Percentiles rank a stretch among this genome's conserved stretches.
Conservation (phyloP, 805 yeast species). For the Nakazawaea populi region DNA sequence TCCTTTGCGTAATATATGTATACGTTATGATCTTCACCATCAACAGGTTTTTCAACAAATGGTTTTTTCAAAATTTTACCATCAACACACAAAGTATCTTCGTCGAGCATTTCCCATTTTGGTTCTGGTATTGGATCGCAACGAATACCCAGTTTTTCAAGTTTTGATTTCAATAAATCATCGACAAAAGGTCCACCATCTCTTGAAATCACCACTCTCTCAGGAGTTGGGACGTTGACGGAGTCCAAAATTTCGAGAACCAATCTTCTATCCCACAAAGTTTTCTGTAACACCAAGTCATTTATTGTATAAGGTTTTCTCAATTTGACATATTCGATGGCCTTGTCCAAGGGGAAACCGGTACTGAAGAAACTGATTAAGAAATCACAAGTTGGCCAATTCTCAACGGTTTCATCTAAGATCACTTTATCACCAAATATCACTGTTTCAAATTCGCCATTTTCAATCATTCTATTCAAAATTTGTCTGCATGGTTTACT, state of each 20-base stretch:
- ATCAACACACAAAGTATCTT: slow-evolving; percentile 72
- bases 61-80: slow-evolving; percentile 78
- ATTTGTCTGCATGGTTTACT: slow-evolving; percentile 94
- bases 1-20: slow-evolving; percentile 83
- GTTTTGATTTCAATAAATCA: slow-evolving; percentile 53
- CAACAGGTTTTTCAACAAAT: slow-evolving; percentile 96
- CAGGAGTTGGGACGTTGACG: slow-evolving; percentile 85
- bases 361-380: slow-evolving; percentile 88
- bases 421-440: slow-evolving; percentile 97
- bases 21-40: slow-evolving; percentile 97
- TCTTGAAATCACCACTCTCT: slow-evolving; percentile 80
- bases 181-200: slow-evolving; percentile 95
- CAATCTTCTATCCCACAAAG: slow-evolving; percentile 94
- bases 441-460: slow-evolving; percentile 94
- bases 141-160: slow-evolving; percentile 58
- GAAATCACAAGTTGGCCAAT: slow-evolving; percentile 99
- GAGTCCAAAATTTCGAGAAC: slow-evolving; percentile 76
- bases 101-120: slow-evolving; percentile 82
- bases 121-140: slow-evolving; percentile 53
- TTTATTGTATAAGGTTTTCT: slow-evolving; percentile 88
- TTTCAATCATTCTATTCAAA: slow-evolving; percentile 77
- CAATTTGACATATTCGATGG: slow-evolving; percentile 81
- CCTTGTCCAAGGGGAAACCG: slow-evolving; percentile 95
- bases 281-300: slow-evolving; percentile 86
- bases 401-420: slow-evolving; percentile 85